phyloP scores from a whole-genome alignment of 805 yeast species.

The Wickerhamiella azymoides region DNA sequence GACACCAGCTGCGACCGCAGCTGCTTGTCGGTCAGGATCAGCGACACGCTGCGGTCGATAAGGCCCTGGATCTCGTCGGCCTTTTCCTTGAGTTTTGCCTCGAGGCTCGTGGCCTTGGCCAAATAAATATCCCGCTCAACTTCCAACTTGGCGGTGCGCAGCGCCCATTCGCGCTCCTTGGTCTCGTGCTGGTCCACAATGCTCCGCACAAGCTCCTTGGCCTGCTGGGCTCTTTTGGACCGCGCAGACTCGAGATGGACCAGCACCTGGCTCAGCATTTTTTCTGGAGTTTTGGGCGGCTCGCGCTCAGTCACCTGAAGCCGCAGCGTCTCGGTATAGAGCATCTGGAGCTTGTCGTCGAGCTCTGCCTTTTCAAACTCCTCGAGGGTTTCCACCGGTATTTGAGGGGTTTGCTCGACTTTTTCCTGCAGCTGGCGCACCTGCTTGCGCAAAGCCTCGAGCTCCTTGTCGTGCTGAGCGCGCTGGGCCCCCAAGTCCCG shows the following conservation, averaged over 20 bases:
- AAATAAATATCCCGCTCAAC: constrained; percentile 2
- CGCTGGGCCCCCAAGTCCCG: neutral
- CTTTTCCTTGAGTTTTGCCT: neutral
- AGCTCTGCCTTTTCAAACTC: constrained; percentile 7
- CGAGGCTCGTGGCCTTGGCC: neutral
- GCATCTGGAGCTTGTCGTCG: constrained; percentile 9
- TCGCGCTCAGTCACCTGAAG: constrained; percentile 10
- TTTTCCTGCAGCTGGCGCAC: neutral
- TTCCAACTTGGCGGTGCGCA: neutral
- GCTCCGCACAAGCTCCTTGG: constrained; percentile 9
- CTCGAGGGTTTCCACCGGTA: neutral
- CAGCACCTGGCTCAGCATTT: constrained; percentile 7
- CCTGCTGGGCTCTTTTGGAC: constrained; percentile 6
- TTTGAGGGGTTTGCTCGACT: neutral
- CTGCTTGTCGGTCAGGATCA: constrained; percentile 7
- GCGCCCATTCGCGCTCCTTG: constrained; percentile 7
- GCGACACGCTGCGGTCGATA: constrained; percentile 7
- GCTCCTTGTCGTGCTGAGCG: constrained; percentile 1
- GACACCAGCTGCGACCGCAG: constrained; percentile 6
- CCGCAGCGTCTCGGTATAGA: constrained; percentile 7
- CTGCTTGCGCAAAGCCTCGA: neutral
- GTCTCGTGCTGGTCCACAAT: constrained; percentile 10
- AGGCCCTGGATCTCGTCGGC: constrained; percentile 7
- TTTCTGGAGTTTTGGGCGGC: constrained; percentile 9
- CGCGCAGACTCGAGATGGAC: constrained; percentile 9